A percentile compares a stretch with the other conserved stretches of the same genome.
These are phyloP conservation scores for Coix lacrymajobi DNA, from an alignment of 176 grass and related monocot species.

Conservation along the genomic window DNA sequence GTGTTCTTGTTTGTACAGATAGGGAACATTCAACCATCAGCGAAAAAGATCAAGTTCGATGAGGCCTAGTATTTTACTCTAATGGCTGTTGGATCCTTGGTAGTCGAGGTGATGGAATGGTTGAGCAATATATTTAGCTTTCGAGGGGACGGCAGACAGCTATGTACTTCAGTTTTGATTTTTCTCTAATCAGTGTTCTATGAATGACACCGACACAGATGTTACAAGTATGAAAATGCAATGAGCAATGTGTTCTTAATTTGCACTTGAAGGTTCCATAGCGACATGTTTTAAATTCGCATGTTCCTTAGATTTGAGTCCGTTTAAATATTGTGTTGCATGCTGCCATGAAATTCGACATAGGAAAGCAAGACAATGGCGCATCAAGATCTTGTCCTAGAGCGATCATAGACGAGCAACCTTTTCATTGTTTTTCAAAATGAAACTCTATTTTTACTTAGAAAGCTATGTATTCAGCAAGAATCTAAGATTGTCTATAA, in stretches of 20 bases:
- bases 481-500: no score
- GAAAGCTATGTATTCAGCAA: no score
- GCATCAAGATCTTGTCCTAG: no score
- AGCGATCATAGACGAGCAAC: no score
- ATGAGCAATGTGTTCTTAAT: background rate
- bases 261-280: background rate
- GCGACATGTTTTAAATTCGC: background rate
- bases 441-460: no score
- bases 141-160: background rate
- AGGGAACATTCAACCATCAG: constrained; percentile 29
- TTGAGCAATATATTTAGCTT: background rate
- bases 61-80: constrained; percentile 22
- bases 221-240: background rate
- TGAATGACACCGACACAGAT: background rate
- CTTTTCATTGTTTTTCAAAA: no score
- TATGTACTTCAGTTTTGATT: background rate
- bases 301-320: background rate
- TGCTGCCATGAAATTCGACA: no score
- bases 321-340: background rate
- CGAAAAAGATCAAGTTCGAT: constrained; percentile 58
- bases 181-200: background rate
- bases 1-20: constrained; percentile 23
- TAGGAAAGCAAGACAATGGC: no score
- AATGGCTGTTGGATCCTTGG: background rate
- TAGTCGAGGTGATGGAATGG: background rate